A percentile compares a stretch with the other conserved stretches of the same genome.
phyloP scores from a whole-genome alignment of 2,329 filamentous ascomycete species.

The Phyllosticta citriasiana region DNA sequence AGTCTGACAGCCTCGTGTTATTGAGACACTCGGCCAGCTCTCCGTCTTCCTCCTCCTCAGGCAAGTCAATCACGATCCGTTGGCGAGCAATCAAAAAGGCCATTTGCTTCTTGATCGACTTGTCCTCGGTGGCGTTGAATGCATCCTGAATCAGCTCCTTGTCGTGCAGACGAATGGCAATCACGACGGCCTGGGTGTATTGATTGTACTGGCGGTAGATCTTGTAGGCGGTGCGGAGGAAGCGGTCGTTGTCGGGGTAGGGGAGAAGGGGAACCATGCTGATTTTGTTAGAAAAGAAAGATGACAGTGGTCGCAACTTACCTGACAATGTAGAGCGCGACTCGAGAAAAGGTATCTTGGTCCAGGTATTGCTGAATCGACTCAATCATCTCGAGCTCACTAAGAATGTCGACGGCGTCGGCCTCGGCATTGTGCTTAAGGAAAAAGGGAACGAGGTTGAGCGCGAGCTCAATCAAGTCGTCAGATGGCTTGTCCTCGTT shows the following conservation, averaged over 20 bases:
- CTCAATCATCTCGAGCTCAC: conserved; percentile 95
- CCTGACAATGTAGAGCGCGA: conserved; percentile 93
- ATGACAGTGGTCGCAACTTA: conserved; percentile 15
- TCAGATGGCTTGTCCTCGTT: conserved; percentile 74
- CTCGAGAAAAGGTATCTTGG: conserved; percentile 83
- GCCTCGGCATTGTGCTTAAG: conserved; percentile 96
- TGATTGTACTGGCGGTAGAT: conserved; percentile 94
- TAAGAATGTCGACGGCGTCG: conserved; percentile 93
- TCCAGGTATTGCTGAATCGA: conserved; percentile 82
- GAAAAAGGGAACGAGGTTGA: conserved; percentile 84
- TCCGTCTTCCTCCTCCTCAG: conserved; percentile 57
- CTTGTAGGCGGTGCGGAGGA: conserved; percentile 82
- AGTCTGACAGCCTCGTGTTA: conserved; percentile 77
- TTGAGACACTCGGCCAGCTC: conserved; percentile 74
- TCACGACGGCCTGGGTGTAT: conserved; percentile 82
- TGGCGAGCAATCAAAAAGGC: conserved; percentile 88
- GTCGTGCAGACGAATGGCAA: conserved; percentile 91
- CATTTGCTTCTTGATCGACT: conserved; percentile 81
- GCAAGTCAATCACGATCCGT: conserved; percentile 69
- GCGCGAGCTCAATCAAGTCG: conserved; percentile 75
- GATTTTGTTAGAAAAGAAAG: conserved; percentile 15
- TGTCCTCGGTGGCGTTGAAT: conserved; percentile 70
- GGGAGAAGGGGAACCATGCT: conserved; percentile 96
- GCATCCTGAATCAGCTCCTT: conserved; percentile 70
- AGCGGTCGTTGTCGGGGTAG: conserved; percentile 93